phyloP scores from a whole-genome alignment of 345 rosid genomes.

The Salix exigua region DNA sequence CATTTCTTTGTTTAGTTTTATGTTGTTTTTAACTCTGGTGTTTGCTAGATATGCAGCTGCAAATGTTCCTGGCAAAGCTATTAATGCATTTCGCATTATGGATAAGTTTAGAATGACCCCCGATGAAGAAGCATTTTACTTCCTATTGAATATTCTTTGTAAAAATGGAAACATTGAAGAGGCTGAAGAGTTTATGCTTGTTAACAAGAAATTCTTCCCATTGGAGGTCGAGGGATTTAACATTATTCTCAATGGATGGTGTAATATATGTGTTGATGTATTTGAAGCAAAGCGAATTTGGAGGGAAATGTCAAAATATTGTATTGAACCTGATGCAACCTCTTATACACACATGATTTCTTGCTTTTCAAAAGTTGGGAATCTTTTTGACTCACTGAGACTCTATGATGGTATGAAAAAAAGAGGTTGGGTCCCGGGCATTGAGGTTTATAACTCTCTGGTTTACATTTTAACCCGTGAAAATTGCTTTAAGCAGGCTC shows the following conservation, averaged over 20 bases:
- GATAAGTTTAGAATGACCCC: constrained; percentile 69
- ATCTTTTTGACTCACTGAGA: constrained; percentile 76
- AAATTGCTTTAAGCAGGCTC: constrained; percentile 65
- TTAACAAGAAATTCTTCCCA: constrained; percentile 71
- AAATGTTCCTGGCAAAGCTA: constrained; percentile 65
- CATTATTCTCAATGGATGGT: constrained; percentile 77
- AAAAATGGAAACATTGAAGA: constrained; percentile 78
- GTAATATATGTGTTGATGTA: constrained; percentile 56
- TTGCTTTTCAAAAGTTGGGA: constrained; percentile 77
- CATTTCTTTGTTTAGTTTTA: background rate
- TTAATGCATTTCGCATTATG: constrained; percentile 59
- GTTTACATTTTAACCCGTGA: constrained; percentile 65
- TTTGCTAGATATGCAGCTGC: constrained; percentile 70
- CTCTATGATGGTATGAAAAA: constrained; percentile 87
- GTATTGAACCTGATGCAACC: constrained; percentile 58
- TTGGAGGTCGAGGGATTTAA: constrained; percentile 57
- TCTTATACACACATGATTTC: constrained; percentile 71
- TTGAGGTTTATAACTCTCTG: constrained; percentile 68
- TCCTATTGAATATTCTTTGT: constrained; percentile 54
- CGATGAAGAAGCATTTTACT: constrained; percentile 71
- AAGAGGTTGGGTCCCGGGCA: constrained; percentile 57
- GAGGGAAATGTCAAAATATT: constrained; percentile 73
- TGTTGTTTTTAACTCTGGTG: background rate
- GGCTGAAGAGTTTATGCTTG: constrained; percentile 91
- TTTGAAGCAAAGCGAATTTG: constrained; percentile 86